Conservation (phyloP, 1,139 yeast genomes). For the Hemisphaericaspora xylanilytica region DNA sequence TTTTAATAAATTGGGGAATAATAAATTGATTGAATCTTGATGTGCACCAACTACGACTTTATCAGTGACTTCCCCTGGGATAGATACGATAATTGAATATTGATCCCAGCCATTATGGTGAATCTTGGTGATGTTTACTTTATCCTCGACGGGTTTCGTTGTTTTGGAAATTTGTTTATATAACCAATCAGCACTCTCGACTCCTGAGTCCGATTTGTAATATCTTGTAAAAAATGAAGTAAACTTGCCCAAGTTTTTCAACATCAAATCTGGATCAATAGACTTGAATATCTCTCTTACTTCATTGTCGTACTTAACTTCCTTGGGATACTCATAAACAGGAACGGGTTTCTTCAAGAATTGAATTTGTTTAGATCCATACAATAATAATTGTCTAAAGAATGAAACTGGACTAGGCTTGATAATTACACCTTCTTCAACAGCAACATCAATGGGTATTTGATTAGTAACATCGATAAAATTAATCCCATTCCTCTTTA, state of each 20-base stretch:
- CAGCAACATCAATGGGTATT: constrained; percentile 35
- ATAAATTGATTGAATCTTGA: constrained; percentile 77
- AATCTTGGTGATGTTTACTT: constrained; percentile 27
- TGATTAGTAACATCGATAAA: constrained; percentile 72
- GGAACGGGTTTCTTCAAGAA: constrained; percentile 30
- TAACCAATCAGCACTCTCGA: constrained; percentile 73
- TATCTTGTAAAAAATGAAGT: constrained; percentile 78
- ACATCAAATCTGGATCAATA: constrained; percentile 48
- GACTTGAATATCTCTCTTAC: constrained; percentile 41
- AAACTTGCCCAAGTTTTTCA: constrained; percentile 56
- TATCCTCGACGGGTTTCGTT: constrained; percentile 35
- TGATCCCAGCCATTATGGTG: constrained; percentile 46
- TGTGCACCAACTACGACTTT: constrained; percentile 83
- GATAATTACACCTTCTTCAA: constrained; percentile 27
- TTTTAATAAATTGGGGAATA: constrained; percentile 64
- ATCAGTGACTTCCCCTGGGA: constrained; percentile 36
- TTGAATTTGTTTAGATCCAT: constrained; percentile 34
- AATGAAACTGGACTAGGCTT: constrained; percentile 14
- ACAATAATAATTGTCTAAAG: constrained; percentile 17
- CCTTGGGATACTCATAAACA: constrained; percentile 54
- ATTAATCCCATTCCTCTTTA: constrained; percentile 52
- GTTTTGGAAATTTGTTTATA: constrained; percentile 46
- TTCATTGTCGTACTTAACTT: constrained; percentile 32
- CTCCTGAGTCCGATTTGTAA: constrained; percentile 71
- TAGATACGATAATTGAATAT: constrained; percentile 40